A percentile compares a stretch with the other conserved stretches of the same genome.
These are phyloP conservation scores for Saturnispora halmiae DNA, from an alignment of 805 yeast species.

Conservation along the genomic window DNA sequence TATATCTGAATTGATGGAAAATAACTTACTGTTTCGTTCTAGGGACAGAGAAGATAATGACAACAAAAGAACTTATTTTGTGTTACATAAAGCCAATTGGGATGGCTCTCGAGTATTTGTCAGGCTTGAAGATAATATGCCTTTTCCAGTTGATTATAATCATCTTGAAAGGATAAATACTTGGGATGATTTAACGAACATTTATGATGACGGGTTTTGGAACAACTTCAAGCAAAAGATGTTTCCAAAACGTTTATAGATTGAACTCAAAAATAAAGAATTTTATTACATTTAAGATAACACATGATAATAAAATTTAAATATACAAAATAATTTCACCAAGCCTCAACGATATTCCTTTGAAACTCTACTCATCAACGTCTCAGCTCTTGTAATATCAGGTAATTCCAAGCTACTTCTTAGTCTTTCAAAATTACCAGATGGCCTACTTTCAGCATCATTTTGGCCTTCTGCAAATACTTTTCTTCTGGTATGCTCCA, in stretches of 20 bases:
- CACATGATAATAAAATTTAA: conserved; percentile 3
- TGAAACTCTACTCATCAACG: conserved; percentile 26
- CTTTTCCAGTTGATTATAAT: conserved; percentile 1
- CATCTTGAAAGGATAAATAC: conserved; percentile 12
- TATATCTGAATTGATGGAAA: conserved; percentile 31
- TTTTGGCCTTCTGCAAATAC: conserved; percentile 12
- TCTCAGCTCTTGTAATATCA: conserved; percentile 30
- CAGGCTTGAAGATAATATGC: conserved; percentile 10
- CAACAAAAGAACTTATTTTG: background rate
- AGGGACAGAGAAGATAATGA: conserved; percentile 4
- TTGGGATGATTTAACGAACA: conserved; percentile 32
- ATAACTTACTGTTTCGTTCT: conserved; percentile 25
- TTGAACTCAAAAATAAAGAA: background rate
- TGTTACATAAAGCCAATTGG: conserved; percentile 5
- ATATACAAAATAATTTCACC: conserved; percentile 1
- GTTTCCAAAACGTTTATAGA: conserved; percentile 15
- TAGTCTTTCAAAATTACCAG: conserved; percentile 22
- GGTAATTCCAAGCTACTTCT: conserved; percentile 33
- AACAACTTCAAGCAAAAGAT: conserved; percentile 32
- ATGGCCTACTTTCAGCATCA: conserved; percentile 17
- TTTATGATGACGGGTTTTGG: conserved; percentile 43
- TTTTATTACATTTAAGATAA: background rate
- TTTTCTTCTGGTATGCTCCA: conserved; percentile 21
- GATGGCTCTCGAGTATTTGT: conserved; percentile 9
- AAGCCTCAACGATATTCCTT: conserved; percentile 2